phyloP scores from a whole-genome alignment of 352 stramenopile species.

The Phytophthora brassicae region DNA sequence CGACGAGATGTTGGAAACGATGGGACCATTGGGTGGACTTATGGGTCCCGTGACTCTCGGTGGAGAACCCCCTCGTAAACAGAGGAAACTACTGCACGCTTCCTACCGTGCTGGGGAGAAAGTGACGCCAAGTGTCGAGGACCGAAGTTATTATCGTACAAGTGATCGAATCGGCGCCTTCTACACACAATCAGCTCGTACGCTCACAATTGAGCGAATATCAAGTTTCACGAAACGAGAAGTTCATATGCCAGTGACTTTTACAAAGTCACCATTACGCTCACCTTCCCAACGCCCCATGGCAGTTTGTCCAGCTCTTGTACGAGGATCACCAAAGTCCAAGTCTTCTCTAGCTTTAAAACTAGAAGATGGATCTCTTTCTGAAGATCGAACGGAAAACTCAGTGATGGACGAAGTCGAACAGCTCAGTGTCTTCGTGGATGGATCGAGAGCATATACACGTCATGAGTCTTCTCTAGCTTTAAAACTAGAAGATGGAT shows the following conservation, averaged over 20 bases:
- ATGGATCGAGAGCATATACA: constrained; percentile 58
- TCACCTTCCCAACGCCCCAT: constrained; percentile 47
- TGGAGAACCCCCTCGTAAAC: constrained; percentile 35
- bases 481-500: constrained; percentile 4
- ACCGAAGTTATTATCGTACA: constrained; percentile 75
- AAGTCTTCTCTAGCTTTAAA: constrained; percentile 1
- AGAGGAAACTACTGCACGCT: constrained; percentile 32
- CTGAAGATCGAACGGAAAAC: constrained; percentile 15
- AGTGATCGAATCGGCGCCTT: constrained; percentile 79
- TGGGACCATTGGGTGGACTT: constrained; percentile 74
- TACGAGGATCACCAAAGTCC: constrained; percentile 34
- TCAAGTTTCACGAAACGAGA: constrained; percentile 64
- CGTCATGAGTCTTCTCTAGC: constrained; percentile 33
- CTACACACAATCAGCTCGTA: constrained; percentile 70
- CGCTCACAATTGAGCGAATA: constrained; percentile 70
- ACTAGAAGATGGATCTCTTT: constrained; percentile 5
- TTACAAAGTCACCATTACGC: constrained; percentile 36
- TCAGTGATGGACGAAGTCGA: constrained; percentile 9
- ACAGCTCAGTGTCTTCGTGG: constrained; percentile 51
- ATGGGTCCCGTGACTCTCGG: constrained; percentile 32
- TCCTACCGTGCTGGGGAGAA: constrained; percentile 19
- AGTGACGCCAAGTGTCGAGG: constrained; percentile 39
- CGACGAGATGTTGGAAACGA: constrained; percentile 60
- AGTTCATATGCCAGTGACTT: constrained; percentile 44
- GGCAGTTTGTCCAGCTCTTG: constrained; percentile 57